Percentiles rank a stretch among this genome's conserved stretches.
phyloP scores from a whole-genome alignment of 306 rosid genomes.

The Dalbergia cochinchinensis region DNA sequence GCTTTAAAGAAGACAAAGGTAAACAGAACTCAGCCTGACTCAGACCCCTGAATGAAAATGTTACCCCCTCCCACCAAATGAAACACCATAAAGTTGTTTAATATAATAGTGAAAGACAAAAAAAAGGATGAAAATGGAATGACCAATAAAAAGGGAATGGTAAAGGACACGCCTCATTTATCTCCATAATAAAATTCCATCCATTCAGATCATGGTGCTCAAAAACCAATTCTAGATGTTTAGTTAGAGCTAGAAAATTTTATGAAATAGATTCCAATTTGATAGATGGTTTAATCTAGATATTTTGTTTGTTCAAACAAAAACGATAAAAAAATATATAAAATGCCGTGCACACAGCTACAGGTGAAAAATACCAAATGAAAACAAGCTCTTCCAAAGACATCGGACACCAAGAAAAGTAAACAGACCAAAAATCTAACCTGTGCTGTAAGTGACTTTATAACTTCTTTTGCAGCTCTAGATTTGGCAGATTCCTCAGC shows the following conservation, averaged over 20 bases:
- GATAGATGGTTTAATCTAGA: slow-evolving; percentile 29
- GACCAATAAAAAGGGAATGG: not conserved
- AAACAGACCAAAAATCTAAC: slow-evolving; percentile 51
- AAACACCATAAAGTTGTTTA: not conserved
- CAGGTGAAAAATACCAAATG: not conserved
- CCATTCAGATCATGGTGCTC: not conserved
- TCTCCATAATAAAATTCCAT: not conserved
- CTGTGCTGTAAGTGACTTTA: slow-evolving; percentile 95
- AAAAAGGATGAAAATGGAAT: not conserved
- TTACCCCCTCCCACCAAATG: slow-evolving; percentile 12
- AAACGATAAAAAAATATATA: slow-evolving; percentile 1
- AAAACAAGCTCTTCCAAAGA: slow-evolving; percentile 35
- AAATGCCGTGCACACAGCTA: not conserved
- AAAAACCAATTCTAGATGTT: slow-evolving; percentile 14
- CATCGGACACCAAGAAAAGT: slow-evolving; percentile 36
- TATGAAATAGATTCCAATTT: slow-evolving; percentile 8
- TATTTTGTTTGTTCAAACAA: slow-evolving; percentile 15
- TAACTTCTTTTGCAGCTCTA: slow-evolving; percentile 95
- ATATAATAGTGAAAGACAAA: slow-evolving; percentile 2
- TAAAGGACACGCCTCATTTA: not conserved
- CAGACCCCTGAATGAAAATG: not conserved
- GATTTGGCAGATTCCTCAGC: slow-evolving; percentile 91
- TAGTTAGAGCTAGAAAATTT: not conserved
- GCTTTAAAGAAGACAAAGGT: slow-evolving; percentile 10
- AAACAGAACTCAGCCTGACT: slow-evolving; percentile 7